Evolutionary conservation across 2,329 filamentous ascomycete species (phyloP).

Genomic region (Pseudocercospora cruenta): DNA sequence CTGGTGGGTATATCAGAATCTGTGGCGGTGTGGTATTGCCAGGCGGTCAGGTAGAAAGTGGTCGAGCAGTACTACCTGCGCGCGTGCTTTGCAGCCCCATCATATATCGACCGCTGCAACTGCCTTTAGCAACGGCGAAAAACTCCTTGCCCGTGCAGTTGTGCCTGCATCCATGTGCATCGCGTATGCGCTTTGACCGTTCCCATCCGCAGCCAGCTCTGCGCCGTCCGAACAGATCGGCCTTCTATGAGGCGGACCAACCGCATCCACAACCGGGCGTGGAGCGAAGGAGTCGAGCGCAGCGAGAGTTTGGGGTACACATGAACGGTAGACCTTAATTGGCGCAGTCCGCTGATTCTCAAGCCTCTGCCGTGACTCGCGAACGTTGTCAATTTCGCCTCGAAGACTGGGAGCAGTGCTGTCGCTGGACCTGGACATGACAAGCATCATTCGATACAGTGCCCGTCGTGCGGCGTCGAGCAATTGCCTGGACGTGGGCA

Average conservation of each 20-base stretch:
- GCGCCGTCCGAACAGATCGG: background rate
- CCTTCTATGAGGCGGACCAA: background rate
- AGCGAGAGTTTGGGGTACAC: background rate
- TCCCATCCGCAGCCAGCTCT: background rate
- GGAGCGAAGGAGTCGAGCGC: constrained; percentile 5
- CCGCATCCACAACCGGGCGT: background rate
- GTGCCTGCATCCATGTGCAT: constrained; percentile 3
- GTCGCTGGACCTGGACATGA: background rate
- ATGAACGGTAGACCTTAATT: background rate
- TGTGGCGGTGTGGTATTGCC: background rate
- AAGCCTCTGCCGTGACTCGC: constrained; percentile 1
- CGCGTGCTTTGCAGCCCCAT: constrained; percentile 2
- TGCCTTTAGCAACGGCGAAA: background rate
- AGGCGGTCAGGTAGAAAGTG: background rate
- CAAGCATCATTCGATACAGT: background rate
- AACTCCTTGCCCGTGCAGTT: constrained; percentile 7
- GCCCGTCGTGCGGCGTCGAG: too few relatives aligned
- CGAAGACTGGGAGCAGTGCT: background rate
- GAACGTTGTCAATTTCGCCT: background rate
- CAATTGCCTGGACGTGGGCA: background rate
- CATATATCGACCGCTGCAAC: constrained; percentile 8
- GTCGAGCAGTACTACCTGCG: background rate
- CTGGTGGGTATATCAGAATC: background rate
- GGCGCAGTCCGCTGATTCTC: background rate
- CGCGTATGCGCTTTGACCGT: constrained; percentile 3